phyloP scores from a whole-genome alignment of 2,329 filamentous ascomycete genomes.

The Aspergillus sp. region DNA sequence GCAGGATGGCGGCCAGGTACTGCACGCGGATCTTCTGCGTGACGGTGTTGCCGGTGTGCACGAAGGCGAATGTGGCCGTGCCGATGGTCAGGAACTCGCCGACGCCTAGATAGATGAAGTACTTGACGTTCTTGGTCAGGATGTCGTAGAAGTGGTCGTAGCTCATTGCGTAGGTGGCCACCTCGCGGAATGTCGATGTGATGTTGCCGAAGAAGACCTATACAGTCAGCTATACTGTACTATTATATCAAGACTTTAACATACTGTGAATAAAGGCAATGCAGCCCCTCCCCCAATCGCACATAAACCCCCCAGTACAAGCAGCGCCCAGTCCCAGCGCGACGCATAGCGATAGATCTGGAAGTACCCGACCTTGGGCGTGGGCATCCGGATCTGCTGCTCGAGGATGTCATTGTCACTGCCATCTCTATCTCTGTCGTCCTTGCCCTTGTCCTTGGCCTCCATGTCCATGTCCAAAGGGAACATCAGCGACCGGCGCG shows the following conservation, averaged over 20 bases:
- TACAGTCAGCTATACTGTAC: background rate
- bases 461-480: conserved; percentile 51
- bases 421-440: conserved; percentile 33
- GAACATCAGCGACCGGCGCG: conserved; percentile 4
- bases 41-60: conserved; percentile 78
- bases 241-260: too few relatives aligned
- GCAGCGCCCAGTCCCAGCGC: conserved; percentile 60
- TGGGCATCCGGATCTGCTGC: conserved; percentile 63
- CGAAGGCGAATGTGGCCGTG: conserved; percentile 79
- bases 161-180: conserved; percentile 51
- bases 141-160: conserved; percentile 58
- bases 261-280: conserved; percentile 72
- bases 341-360: conserved; percentile 68
- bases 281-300: conserved; percentile 71
- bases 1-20: conserved; percentile 77
- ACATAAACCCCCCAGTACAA: conserved; percentile 57
- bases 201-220: conserved; percentile 69
- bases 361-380: conserved; percentile 59
- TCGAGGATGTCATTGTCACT: conserved; percentile 61
- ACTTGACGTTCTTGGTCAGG: conserved; percentile 65
- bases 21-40: conserved; percentile 72
- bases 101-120: conserved; percentile 79
- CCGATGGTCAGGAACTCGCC: conserved; percentile 74
- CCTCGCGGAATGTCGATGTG: conserved; percentile 68
- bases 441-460: background rate